Conservation (phyloP, 78 protist species). For the Planoprotostelium fungivorum region DNA sequence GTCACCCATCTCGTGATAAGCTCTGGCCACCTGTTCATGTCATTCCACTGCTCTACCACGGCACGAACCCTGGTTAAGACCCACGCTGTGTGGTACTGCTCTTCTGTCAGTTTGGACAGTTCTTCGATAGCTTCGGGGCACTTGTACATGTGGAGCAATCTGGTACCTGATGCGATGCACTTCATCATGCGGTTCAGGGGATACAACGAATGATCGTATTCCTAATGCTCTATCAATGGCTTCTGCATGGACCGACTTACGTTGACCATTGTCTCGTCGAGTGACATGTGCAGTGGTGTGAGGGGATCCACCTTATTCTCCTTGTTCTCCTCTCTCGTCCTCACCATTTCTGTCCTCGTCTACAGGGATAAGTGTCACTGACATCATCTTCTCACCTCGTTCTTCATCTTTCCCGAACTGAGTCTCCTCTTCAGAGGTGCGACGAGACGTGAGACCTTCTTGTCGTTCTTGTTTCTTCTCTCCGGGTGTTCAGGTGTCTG, state of each 20-base stretch:
- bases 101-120: constrained; percentile 12
- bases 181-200: too few relatives aligned
- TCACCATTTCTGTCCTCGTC: background rate
- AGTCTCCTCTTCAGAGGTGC: background rate
- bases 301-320: background rate
- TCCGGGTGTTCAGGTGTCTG: background rate
- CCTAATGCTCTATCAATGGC: background rate
- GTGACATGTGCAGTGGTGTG: background rate
- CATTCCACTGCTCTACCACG: too few relatives aligned
- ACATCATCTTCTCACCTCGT: background rate
- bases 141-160: background rate
- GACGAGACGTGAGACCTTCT: background rate
- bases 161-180: background rate
- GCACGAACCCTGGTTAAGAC: constrained; percentile 30
- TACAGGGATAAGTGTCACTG: background rate
- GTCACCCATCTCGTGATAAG: constrained; percentile 39
- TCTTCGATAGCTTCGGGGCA: constrained; percentile 40
- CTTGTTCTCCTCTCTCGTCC: background rate
- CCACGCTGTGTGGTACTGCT: constrained; percentile 53
- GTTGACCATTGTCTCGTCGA: background rate
- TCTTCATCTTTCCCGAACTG: background rate
- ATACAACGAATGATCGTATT: too few relatives aligned
- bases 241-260: background rate
- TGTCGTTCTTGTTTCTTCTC: background rate
- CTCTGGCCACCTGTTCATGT: too few relatives aligned